Conservation (phyloP, 768 basidiomycete genomes). For the Grammothele lineata region DNA sequence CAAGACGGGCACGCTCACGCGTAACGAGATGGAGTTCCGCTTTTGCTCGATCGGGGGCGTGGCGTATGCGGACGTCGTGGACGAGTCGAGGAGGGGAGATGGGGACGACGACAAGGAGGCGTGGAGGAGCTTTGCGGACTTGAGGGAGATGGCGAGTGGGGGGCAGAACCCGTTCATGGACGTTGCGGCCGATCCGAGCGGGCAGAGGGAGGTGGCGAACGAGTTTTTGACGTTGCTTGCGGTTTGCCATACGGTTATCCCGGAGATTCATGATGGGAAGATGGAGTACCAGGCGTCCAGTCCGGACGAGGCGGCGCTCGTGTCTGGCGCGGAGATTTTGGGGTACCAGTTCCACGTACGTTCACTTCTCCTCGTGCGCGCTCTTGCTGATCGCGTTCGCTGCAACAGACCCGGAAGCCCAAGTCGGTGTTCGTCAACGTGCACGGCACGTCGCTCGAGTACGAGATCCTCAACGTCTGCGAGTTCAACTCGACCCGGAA, state of each 20-base stretch:
- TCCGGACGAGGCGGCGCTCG: slow-evolving; percentile 96
- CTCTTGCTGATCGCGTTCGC: background rate
- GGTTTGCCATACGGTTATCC: slow-evolving; percentile 98
- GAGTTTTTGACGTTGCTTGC: slow-evolving; percentile 52
- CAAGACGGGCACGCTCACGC: slow-evolving; percentile 92
- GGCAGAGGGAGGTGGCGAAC: slow-evolving; percentile 33
- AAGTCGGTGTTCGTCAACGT: slow-evolving; percentile 91
- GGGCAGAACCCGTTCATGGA: slow-evolving; percentile 53
- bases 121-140: slow-evolving; percentile 78
- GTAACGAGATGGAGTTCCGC: slow-evolving; percentile 98
- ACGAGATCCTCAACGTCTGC: slow-evolving; percentile 92
- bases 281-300: slow-evolving; percentile 93
- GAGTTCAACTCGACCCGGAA: slow-evolving; percentile 99
- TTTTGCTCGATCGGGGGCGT: slow-evolving; percentile 86
- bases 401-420: slow-evolving; percentile 84
- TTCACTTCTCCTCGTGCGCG: slow-evolving; percentile 13
- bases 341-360: slow-evolving; percentile 93
- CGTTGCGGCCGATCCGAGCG: slow-evolving; percentile 24
- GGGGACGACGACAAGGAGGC: slow-evolving; percentile 49
- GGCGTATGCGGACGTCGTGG: slow-evolving; percentile 87
- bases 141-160: slow-evolving; percentile 52
- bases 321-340: slow-evolving; percentile 87
- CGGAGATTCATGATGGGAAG: slow-evolving; percentile 86
- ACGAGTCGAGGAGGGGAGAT: slow-evolving; percentile 74
- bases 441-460: slow-evolving; percentile 69